A percentile compares a stretch with the other conserved stretches of the same genome.
Evolutionary conservation across 2,329 filamentous ascomycete species (phyloP).

Genomic region (Talaromyces sp.): DNA sequence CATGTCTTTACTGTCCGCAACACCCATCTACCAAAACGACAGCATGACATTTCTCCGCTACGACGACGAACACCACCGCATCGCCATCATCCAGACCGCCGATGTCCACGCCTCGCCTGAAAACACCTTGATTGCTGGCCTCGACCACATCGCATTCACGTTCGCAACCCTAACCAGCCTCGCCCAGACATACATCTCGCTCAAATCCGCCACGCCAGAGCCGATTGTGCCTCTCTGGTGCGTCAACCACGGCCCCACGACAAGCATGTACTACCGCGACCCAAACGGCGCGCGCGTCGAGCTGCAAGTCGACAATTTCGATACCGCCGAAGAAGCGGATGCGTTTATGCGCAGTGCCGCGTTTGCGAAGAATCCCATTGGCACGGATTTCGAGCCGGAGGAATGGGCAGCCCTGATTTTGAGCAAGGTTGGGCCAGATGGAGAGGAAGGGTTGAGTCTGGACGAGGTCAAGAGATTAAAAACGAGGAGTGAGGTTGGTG

Average conservation of each 20-base stretch:
- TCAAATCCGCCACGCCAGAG: neutral
- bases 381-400: conserved; percentile 43
- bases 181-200: neutral
- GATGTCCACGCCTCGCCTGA: conserved; percentile 32
- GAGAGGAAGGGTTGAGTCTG: conserved; percentile 3
- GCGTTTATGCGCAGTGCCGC: conserved; percentile 35
- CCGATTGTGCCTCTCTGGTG: conserved; percentile 33
- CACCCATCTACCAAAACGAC: conserved; percentile 19
- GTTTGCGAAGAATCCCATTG: conserved; percentile 42
- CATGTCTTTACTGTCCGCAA: conserved; percentile 33
- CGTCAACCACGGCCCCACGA: conserved; percentile 47
- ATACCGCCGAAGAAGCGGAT: conserved; percentile 31
- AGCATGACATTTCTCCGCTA: conserved; percentile 38
- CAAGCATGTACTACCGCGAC: conserved; percentile 47
- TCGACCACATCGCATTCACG: conserved; percentile 8
- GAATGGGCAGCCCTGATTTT: conserved; percentile 22
- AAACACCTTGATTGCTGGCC: conserved; percentile 23
- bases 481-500: conserved; percentile 5
- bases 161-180: neutral
- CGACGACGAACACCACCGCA: conserved; percentile 47
- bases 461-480: conserved; percentile 21
- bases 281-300: conserved; percentile 49
- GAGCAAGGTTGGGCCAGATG: conserved; percentile 14
- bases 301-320: conserved; percentile 45
- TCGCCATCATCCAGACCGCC: conserved; percentile 36